These are phyloP conservation scores for Suillus fuscotomentosus DNA, from an alignment of 768 basidiomycete genomes.

Conservation along the genomic window DNA sequence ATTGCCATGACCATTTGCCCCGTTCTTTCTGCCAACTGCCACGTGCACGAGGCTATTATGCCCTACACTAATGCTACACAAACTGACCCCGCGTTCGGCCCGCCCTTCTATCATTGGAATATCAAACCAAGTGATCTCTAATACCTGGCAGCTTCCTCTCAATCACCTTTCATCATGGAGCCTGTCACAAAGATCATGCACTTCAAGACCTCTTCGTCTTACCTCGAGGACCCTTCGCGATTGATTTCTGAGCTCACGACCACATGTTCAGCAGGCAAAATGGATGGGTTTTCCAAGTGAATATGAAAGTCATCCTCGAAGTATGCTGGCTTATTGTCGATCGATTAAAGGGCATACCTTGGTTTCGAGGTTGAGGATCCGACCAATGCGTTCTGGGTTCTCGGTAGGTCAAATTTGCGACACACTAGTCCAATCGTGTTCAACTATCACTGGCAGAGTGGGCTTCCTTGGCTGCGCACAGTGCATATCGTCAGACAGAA, in stretches of 20 bases:
- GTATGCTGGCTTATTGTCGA: constrained; percentile 3
- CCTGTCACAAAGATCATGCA: neutral
- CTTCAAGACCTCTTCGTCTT: constrained; percentile 23
- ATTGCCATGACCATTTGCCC: too few relatives aligned
- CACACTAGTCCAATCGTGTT: neutral
- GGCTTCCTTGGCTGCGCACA: constrained; percentile 18
- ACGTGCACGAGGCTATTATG: too few relatives aligned
- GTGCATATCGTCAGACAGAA: constrained; percentile 9
- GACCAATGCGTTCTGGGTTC: constrained; percentile 25
- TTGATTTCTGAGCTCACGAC: constrained; percentile 15
- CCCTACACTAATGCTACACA: too few relatives aligned
- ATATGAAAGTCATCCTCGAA: neutral
- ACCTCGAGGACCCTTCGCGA: constrained; percentile 13
- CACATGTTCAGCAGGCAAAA: constrained; percentile 8
- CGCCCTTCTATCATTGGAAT: too few relatives aligned
- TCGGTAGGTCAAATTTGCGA: constrained; percentile 16
- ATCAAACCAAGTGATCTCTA: too few relatives aligned
- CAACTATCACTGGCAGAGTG: constrained; percentile 19
- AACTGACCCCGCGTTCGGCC: too few relatives aligned
- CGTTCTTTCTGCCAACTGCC: too few relatives aligned
- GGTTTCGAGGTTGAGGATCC: constrained; percentile 29
- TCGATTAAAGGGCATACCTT: constrained; percentile 14
- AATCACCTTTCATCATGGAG: neutral
- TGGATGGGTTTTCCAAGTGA: constrained; percentile 20
- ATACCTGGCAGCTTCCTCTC: too few relatives aligned